Evolutionary conservation across 495 filamentous ascomycete species (phyloP), one percentile per base, ranked within the genome.

Genomic region (Bathelium albidoporum): DNA sequence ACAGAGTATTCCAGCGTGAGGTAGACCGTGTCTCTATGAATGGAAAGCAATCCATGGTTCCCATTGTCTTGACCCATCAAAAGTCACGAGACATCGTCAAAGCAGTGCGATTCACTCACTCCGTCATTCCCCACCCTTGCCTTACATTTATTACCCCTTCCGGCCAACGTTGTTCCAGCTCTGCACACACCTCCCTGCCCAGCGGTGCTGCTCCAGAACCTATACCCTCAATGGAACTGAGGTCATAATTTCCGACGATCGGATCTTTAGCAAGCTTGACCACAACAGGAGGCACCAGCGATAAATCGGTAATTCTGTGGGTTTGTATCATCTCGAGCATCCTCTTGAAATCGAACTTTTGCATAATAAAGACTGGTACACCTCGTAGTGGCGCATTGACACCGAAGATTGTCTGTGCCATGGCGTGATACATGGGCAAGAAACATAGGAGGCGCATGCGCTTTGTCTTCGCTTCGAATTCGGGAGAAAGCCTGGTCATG

Each of bases 101-200:
- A 61, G 20, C 18, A 5, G 22, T 12, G 32, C 55, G 16, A 18
- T 9, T 28, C 14, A 80, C 76, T 68, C 71, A 82, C 80, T 91
- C 88, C 0, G 89, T 92, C 85, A 92, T 89, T 5, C 90, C 90
- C 86, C 89, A 95, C 0, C 88, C 90, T 69, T 95, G 90, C 60
- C 84, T 88, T 9, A 93, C 70, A 14, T 66, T 64, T 22, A 87
- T 71, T 28, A 76, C 73, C 26, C 81, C 80, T 12, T 75, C 73
- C 2, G 80, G 80, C 78, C 86, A 85, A 24, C 86, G 65, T 63
- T 76, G 80, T 69, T 84, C 76, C 39, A 83, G 78, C 60, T 87
- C 83, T 0, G 76, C 75, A 67, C 76, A 78, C n/a, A 86, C 73
- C 70, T 89, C 88, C n/a, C 75, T 67, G 0, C 82, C 81, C 5